Base-by-base conservation (phyloP, 129 eudicot species). In the Flaveria linearis region DNA sequence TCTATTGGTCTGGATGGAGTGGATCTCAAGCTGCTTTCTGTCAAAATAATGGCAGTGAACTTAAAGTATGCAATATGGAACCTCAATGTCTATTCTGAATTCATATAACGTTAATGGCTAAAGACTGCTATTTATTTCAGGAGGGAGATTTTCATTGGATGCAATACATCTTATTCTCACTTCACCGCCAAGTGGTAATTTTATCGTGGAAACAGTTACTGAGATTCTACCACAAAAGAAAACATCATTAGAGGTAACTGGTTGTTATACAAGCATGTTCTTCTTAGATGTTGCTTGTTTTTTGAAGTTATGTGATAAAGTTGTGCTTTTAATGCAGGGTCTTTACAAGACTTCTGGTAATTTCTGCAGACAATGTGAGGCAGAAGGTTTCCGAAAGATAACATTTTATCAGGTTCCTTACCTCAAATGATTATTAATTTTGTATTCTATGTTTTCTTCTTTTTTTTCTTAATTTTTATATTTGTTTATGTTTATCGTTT, bases 281-380 rank as follows among this genome's bases (percentile, higher is more conserved):
- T 22, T 20, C 22, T 26, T 14, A 20, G 52, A 16, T 22, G 55
- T 47, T 66, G 45, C 23, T 13, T 61, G 68, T 61, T 51, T 23
- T 23, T 7, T 50, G 13, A 11, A 51, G 33, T 49, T 36, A n/a
- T 25, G 65, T 26, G 42, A 71, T 62, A 46, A 18, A 33, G 14
- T 49, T 75, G 18, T 33, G 68, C 57, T 78, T 57, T 74, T 41
- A 56, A 56, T 85, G 46, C 88, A 91, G 99, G 99, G 99, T 71
- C 92, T 94, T 39, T 94, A 94, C 92, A 92, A 87, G 84, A 84
- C 99, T 53, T 91, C 99, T 25, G 94, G 97, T 47, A 91, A 89
- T 84, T 94, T 94, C 88, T 94, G 99, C 82, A 91, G 97, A 7
- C 97, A 94, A 70, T 94, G 99, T 89, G 99, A 94, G 78, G 99